Conservation (phyloP, 495 filamentous ascomycete species). For the Bryoglossum gracile region DNA sequence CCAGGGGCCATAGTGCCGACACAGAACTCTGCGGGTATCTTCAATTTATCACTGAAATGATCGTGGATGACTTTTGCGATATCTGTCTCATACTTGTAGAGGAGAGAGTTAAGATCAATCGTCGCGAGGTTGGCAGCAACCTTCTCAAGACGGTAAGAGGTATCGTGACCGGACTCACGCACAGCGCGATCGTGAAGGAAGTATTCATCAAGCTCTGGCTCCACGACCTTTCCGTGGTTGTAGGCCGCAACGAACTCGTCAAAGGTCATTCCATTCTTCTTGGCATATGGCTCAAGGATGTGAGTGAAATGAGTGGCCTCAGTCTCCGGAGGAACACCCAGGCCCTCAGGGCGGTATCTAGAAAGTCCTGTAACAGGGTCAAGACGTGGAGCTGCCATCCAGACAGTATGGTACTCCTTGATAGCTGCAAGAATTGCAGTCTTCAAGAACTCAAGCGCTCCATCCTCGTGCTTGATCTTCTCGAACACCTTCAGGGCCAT, state of each 20-base stretch:
- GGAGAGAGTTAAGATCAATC: slow-evolving; percentile 83
- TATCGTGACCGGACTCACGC: slow-evolving; percentile 96
- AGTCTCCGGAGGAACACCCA: slow-evolving; percentile 89
- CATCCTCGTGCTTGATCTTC: slow-evolving; percentile 73
- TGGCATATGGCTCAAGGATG: slow-evolving; percentile 74
- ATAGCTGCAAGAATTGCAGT: slow-evolving; percentile 81
- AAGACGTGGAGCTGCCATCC: slow-evolving; percentile 72
- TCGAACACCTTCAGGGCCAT: slow-evolving; percentile 90
- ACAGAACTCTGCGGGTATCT: slow-evolving; percentile 73
- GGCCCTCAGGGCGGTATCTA: slow-evolving; percentile 81
- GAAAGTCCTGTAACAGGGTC: slow-evolving; percentile 80
- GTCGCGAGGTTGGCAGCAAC: slow-evolving; percentile 85
- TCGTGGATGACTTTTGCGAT: slow-evolving; percentile 76
- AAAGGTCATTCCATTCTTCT: slow-evolving; percentile 76
- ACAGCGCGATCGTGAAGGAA: slow-evolving; percentile 93
- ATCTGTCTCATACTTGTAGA: slow-evolving; percentile 95
- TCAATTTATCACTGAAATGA: slow-evolving; percentile 70
- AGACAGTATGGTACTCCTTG: slow-evolving; percentile 92
- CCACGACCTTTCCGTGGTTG: slow-evolving; percentile 65
- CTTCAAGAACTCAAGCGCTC: slow-evolving; percentile 67
- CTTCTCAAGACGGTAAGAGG: slow-evolving; percentile 82
- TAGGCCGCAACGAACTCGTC: slow-evolving; percentile 79
- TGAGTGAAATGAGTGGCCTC: slow-evolving; percentile 84
- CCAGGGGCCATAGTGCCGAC: slow-evolving; percentile 47
- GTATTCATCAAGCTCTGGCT: slow-evolving; percentile 88